Evolutionary conservation across 352 stramenopile species (phyloP), one percentile per base, ranked within the genome.

Genomic region (Phytophthora foliorum): DNA sequence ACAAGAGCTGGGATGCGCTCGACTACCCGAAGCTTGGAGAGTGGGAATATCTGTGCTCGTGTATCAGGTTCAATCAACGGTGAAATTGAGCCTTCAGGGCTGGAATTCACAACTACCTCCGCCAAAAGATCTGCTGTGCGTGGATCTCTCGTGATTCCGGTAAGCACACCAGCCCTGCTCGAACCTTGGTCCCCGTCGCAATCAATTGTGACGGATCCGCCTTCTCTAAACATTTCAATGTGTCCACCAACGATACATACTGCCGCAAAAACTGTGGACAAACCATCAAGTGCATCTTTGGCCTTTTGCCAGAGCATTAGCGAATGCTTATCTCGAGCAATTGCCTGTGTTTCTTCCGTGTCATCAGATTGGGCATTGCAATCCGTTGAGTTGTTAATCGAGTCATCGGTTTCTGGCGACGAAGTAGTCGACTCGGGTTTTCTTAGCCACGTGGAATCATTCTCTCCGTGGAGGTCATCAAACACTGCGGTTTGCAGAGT

Each of bases 1-100:
- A 93, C 45, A 46, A 93, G 59, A 19, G 84, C 77, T 19, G 89
- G 87, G n/a, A 97, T 83, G 4, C 84, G 75, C 52, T 97, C 89
- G 3, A 91, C 70, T 16, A 78, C 71, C 19, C 87, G 79, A 44
- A 97, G 57, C 31, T 75, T 83, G 41, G 80, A 77, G 34, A 95
- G 53, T 10, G 83, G 67, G 0, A 93, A 63, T 6, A 53, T 62
- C 21, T 82, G 55, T 0, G 72, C 45, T 38, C 63, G 25, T 56
- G 61, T 22, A 41, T 67, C 56, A 14, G 51, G 19, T 46, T 63
- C 41, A 55, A 78, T 46, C 19, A 73, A 60, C 7, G 63, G 55
- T 25, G 64, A 34, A n/a, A 48, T 17, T 1, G 41, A 48, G 24
- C 13, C 42, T 49, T 75, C 48, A 14, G 54, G 19, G 34, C 13